These are phyloP conservation scores for Gossypium gossypioides DNA, from an alignment of 441 rosid genomes.

Conservation along the genomic window DNA sequence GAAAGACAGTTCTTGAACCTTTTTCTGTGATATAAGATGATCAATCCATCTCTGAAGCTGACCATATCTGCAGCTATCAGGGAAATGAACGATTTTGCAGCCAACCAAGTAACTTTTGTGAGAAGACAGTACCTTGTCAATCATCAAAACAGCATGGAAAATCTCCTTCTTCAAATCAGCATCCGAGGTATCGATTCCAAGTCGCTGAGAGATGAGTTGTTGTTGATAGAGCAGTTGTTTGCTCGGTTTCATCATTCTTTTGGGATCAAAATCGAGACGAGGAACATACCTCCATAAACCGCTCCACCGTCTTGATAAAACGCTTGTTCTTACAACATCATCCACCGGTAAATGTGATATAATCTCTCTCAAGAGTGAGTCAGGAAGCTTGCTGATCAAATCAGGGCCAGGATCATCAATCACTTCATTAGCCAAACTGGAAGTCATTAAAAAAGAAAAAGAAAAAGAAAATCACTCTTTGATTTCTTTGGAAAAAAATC, in stretches of 20 bases:
- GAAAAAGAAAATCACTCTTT: too few species aligned
- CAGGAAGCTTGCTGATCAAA: not conserved
- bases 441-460: not conserved
- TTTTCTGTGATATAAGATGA: not conserved
- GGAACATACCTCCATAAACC: slow-evolving; percentile 3
- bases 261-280: slow-evolving; percentile 5
- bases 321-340: slow-evolving; percentile 2
- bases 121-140: not conserved
- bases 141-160: not conserved
- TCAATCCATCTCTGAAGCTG: slow-evolving; percentile 1
- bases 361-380: not conserved
- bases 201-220: not conserved
- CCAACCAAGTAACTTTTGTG: not conserved
- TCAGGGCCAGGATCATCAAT: not conserved
- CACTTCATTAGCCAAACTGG: not conserved
- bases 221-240: not conserved
- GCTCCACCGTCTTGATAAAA: not conserved
- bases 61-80: not conserved
- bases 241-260: not conserved
- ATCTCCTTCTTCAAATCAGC: not conserved
- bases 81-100: not conserved
- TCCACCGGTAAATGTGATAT: not conserved
- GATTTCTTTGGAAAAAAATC: too few species aligned
- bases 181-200: not conserved
- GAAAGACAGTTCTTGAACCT: not conserved